These are phyloP conservation scores for Pseudopithomyces maydicus DNA, from an alignment of 2,329 filamentous ascomycete genomes.

Conservation along the genomic window DNA sequence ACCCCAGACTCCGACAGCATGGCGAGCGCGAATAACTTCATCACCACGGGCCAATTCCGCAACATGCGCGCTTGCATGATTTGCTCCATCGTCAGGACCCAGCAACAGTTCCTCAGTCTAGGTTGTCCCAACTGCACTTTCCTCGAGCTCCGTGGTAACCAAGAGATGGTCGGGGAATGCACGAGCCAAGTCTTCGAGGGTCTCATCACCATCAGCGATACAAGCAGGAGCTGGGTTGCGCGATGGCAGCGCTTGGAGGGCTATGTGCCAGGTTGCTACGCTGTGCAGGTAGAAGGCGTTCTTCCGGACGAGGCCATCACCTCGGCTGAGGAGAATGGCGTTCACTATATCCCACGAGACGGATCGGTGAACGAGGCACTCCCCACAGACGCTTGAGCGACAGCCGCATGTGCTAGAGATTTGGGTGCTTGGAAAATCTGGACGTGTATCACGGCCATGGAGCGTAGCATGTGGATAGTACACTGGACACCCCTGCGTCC, in stretches of 20 bases:
- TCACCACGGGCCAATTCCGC: constrained; percentile 76
- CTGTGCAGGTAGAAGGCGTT: constrained; percentile 89
- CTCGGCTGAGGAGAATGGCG: constrained; percentile 62
- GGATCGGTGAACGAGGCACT: constrained; percentile 45
- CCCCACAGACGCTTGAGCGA: constrained; percentile 28
- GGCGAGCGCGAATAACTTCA: constrained; percentile 62
- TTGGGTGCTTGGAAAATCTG: background rate
- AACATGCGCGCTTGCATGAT: constrained; percentile 97
- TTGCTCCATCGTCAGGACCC: constrained; percentile 90
- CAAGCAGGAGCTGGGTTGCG: constrained; percentile 89
- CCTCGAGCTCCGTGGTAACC: constrained; percentile 78
- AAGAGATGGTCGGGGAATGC: constrained; percentile 86
- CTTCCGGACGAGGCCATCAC: constrained; percentile 63
- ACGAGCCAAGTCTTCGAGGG: constrained; percentile 97
- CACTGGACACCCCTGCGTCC: background rate
- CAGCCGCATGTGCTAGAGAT: background rate
- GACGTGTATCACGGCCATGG: background rate
- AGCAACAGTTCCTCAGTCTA: constrained; percentile 77
- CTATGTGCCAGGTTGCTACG: constrained; percentile 89
- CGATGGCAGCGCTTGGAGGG: constrained; percentile 91
- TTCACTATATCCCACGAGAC: constrained; percentile 62
- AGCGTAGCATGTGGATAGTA: background rate
- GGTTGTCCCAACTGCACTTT: constrained; percentile 97
- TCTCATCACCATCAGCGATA: constrained; percentile 82
- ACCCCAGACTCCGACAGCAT: constrained; percentile 28